Evolutionary conservation across 495 filamentous ascomycete species (phyloP).

Genomic region (Aspergillus campestris): DNA sequence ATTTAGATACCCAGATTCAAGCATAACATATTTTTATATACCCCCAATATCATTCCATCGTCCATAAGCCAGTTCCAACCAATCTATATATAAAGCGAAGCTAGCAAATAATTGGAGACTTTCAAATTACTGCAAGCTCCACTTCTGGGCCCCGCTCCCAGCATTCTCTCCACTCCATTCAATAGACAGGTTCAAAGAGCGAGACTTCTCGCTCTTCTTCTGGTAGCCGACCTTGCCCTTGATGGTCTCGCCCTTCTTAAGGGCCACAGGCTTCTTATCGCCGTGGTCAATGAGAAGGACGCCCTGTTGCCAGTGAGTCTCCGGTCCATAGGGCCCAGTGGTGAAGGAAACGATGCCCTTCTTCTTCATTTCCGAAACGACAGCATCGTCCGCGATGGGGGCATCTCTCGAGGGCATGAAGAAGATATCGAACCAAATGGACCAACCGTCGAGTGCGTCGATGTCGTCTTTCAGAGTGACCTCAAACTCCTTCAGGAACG

Average conservation of each 20-base stretch:
- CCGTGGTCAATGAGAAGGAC: constrained; percentile 39
- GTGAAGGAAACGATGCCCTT: constrained; percentile 44
- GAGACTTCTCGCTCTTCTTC: constrained; percentile 38
- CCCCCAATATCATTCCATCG: too few relatives aligned
- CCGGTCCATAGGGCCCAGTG: constrained; percentile 41
- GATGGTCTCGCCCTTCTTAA: constrained; percentile 44
- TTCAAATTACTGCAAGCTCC: constrained; percentile 25
- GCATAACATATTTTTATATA: too few relatives aligned
- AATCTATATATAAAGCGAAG: too few relatives aligned
- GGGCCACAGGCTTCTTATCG: constrained; percentile 19
- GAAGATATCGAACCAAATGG: constrained; percentile 59
- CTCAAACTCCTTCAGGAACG: constrained; percentile 48
- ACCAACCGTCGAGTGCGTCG: constrained; percentile 50
- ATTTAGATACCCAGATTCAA: too few relatives aligned
- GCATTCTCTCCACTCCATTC: constrained; percentile 33
- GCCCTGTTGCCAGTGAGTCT: constrained; percentile 48
- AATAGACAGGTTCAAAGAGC: constrained; percentile 40
- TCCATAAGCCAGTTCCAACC: too few relatives aligned
- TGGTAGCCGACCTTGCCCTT: constrained; percentile 41
- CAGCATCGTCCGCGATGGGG: constrained; percentile 33
- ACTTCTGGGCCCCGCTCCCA: constrained; percentile 29
- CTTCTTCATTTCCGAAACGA: constrained; percentile 36
- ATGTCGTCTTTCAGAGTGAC: constrained; percentile 46
- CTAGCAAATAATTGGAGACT: neutral
- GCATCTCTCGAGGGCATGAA: constrained; percentile 45